These are phyloP conservation scores for Mycosphaerelloides madeirae DNA, from an alignment of 2,329 filamentous ascomycete species.

Conservation along the genomic window DNA sequence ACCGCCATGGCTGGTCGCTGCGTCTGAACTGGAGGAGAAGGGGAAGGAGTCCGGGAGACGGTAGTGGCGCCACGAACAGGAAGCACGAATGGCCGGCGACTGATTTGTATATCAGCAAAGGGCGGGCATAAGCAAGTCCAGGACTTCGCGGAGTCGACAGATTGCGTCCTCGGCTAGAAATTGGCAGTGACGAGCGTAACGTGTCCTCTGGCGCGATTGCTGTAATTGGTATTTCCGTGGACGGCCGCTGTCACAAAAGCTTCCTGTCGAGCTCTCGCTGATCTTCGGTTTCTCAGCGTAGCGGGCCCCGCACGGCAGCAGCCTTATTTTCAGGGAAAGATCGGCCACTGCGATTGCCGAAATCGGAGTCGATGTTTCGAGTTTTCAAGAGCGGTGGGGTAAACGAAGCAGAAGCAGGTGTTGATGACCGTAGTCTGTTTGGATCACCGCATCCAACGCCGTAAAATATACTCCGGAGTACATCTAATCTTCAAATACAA, in stretches of 20 bases:
- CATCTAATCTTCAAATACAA: neutral
- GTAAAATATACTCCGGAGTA: neutral
- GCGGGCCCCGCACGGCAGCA: neutral
- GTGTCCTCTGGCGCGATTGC: no score
- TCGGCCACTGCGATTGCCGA: neutral
- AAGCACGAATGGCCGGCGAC: neutral
- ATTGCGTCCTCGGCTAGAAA: neutral
- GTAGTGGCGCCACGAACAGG: neutral
- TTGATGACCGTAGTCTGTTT: neutral
- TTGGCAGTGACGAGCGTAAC: no score
- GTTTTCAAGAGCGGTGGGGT: neutral
- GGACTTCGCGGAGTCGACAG: neutral
- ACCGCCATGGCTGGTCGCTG: slow-evolving; percentile 9
- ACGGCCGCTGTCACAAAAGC: no score
- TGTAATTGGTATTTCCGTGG: no score
- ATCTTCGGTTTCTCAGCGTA: neutral
- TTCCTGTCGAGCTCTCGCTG: neutral
- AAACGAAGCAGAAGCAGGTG: neutral
- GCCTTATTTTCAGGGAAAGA: no score
- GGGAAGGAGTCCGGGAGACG: neutral
- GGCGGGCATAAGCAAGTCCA: slow-evolving; percentile 2
- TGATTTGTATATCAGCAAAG: slow-evolving; percentile 1
- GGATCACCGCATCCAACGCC: slow-evolving; percentile 4
- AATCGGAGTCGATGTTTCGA: slow-evolving; percentile 4
- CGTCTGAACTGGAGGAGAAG: neutral